Percentiles rank a stretch among this genome's conserved stretches.
Conservation (phyloP, 192 early-diverging fungal species). For the Lunasporangiospora selenospora region DNA sequence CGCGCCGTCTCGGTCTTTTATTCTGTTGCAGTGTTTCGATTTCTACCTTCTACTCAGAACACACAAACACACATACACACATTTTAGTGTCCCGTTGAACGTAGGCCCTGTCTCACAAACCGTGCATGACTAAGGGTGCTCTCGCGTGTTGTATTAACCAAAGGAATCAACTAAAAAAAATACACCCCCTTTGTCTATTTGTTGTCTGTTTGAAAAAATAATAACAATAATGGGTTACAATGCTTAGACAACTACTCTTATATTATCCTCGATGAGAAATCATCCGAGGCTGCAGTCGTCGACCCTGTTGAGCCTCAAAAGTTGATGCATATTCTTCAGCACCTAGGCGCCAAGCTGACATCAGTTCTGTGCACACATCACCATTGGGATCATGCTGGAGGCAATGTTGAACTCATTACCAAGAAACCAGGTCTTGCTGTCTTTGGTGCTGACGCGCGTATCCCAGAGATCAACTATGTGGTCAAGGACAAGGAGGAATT, state of each 20-base stretch:
- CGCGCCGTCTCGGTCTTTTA: too few species aligned
- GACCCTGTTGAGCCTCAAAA: constrained; percentile 88
- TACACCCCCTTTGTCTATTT: neutral
- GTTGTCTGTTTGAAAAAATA: neutral
- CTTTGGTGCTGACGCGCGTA: constrained; percentile 88
- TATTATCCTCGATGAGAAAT: constrained; percentile 76
- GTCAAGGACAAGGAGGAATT: constrained; percentile 79
- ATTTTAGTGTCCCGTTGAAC: too few species aligned
- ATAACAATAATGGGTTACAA: neutral
- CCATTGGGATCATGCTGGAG: constrained; percentile 88
- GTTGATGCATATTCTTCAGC: constrained; percentile 63
- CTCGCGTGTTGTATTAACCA: too few species aligned
- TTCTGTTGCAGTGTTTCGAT: too few species aligned
- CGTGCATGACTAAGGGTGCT: too few species aligned
- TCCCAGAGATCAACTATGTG: constrained; percentile 79
- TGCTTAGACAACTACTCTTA: constrained; percentile 93
- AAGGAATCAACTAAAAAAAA: neutral
- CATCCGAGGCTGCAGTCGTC: constrained; percentile 71
- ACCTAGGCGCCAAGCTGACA: constrained; percentile 65
- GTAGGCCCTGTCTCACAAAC: too few species aligned
- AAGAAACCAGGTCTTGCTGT: constrained; percentile 72
- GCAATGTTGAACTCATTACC: constrained; percentile 69
- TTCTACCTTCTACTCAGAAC: too few species aligned
- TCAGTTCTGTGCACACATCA: constrained; percentile 88
- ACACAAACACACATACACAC: too few species aligned